Evolutionary conservation across 371 early-diverging fungal genomes (phyloP).

Genomic region (Furculomyces boomerangus): DNA sequence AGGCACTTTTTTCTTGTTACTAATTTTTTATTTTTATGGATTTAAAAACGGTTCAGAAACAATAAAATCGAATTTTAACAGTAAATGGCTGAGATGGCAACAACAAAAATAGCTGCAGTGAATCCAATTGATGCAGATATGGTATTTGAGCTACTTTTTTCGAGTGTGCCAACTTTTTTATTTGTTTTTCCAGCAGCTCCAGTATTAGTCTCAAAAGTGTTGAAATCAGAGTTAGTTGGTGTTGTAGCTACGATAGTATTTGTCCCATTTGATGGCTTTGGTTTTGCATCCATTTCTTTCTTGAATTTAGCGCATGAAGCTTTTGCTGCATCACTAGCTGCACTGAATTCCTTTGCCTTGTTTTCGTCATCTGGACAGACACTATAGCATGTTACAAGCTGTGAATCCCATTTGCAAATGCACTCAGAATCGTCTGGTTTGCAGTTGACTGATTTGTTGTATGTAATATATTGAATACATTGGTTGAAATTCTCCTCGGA

Average conservation of each 20-base stretch:
- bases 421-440: conserved; percentile 1
- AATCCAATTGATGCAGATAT: no score
- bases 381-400: conserved; percentile 1
- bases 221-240: neutral
- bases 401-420: neutral
- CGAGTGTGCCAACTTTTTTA: neutral
- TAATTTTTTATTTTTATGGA: no score
- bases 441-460: neutral
- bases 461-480: neutral
- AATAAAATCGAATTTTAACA: no score
- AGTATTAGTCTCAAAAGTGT: neutral
- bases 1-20: no score
- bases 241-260: neutral
- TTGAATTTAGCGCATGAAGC: neutral
- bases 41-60: no score
- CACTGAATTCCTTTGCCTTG: neutral
- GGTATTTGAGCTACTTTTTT: no score
- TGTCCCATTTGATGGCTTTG: neutral
- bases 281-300: neutral
- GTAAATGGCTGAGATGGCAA: no score
- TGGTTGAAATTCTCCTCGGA: neutral
- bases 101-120: no score
- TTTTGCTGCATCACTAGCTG: neutral
- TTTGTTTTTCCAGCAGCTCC: neutral
- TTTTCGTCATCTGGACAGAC: neutral